Evolutionary conservation across 176 grass and related monocot genomes (phyloP).

Genomic region (Echinochloa phyllopogon): DNA sequence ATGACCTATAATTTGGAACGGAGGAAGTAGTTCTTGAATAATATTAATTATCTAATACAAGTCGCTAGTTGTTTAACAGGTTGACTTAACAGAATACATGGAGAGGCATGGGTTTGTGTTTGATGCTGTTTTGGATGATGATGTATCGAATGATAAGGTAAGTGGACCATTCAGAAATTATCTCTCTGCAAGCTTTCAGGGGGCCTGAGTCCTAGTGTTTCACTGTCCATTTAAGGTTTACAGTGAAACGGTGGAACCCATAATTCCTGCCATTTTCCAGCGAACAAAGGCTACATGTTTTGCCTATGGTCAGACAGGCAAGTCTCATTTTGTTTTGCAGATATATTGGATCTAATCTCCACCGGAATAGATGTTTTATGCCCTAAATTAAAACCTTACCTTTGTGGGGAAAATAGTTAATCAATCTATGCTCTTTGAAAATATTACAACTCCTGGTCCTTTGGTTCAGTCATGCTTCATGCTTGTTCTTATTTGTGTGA

Average conservation of each 20-base stretch:
- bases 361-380: background rate
- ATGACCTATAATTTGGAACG: no score
- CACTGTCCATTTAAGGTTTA: conserved; percentile 51
- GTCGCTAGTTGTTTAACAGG: conserved; percentile 37
- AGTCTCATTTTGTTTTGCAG: conserved; percentile 3
- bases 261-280: conserved; percentile 64
- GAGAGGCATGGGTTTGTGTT: conserved; percentile 73
- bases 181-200: background rate
- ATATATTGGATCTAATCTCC: conserved; percentile 12
- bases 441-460: background rate
- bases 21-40: background rate
- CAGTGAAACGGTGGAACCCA: conserved; percentile 59
- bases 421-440: background rate
- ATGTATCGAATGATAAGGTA: conserved; percentile 69
- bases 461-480: background rate
- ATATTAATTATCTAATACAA: background rate
- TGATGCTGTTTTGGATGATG: conserved; percentile 62
- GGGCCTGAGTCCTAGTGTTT: background rate
- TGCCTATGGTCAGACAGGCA: conserved; percentile 71
- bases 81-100: conserved; percentile 68
- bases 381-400: background rate
- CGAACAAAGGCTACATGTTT: conserved; percentile 71
- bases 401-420: background rate
- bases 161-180: conserved; percentile 19
- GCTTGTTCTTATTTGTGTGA: background rate